phyloP scores from a whole-genome alignment of 495 filamentous ascomycete species.

The Aspergillus bertholletiae region DNA sequence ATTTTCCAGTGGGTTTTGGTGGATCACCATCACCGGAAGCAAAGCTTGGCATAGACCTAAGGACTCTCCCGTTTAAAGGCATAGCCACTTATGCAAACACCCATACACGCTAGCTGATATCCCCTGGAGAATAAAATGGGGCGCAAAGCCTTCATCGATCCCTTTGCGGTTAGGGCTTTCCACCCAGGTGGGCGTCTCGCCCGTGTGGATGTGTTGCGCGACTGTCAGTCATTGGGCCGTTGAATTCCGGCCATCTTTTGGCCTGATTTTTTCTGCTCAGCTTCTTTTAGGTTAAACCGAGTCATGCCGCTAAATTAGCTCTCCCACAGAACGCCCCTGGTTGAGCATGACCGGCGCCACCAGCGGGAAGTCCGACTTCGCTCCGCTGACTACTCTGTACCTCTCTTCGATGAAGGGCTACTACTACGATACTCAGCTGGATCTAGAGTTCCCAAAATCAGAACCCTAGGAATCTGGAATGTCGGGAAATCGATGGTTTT shows the following conservation, averaged over 20 bases:
- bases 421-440: too few species aligned
- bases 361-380: background rate
- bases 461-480: background rate
- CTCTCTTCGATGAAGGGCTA: too few species aligned
- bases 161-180: background rate
- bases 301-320: background rate
- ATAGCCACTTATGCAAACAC: background rate
- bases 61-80: background rate
- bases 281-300: constrained; percentile 1
- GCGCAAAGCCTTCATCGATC: background rate
- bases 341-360: background rate
- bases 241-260: background rate
- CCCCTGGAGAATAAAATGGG: background rate
- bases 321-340: background rate
- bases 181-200: background rate
- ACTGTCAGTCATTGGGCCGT: background rate
- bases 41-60: constrained; percentile 7
- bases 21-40: constrained; percentile 5
- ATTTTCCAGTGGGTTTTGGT: constrained; percentile 1
- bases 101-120: background rate
- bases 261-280: background rate
- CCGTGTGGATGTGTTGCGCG: background rate
- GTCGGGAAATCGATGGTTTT: too few species aligned
- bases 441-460: background rate
- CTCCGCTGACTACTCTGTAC: background rate